Evolutionary conservation across 164 flowering plant species (phyloP).

Genomic region (Vitis rupestris): DNA sequence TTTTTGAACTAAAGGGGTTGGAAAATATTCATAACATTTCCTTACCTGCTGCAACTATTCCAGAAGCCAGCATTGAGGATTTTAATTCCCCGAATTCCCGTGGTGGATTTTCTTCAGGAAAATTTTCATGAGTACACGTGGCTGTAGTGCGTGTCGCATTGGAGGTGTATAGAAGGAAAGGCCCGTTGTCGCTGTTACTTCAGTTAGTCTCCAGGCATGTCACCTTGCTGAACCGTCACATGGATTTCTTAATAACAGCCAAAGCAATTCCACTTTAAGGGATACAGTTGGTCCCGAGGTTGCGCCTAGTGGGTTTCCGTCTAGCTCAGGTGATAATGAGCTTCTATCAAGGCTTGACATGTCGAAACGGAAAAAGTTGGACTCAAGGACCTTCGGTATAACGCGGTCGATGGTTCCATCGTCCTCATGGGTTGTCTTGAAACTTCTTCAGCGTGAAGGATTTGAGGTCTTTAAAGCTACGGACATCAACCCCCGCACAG

Average conservation of each 20-base stretch:
- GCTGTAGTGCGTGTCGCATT: too few relatives aligned
- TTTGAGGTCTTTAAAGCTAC: constrained; percentile 38
- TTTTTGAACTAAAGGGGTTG: constrained; percentile 78
- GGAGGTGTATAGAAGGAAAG: too few relatives aligned
- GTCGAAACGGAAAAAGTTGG: too few relatives aligned
- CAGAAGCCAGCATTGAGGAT: constrained; percentile 66
- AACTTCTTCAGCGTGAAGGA: too few relatives aligned
- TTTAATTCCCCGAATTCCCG: constrained; percentile 61
- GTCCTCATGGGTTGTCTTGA: too few relatives aligned
- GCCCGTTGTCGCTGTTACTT: too few relatives aligned
- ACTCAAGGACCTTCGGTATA: too few relatives aligned
- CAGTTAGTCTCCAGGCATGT: too few relatives aligned
- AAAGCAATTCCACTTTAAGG: background rate
- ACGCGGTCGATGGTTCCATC: too few relatives aligned
- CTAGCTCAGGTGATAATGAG: background rate
- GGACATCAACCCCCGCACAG: constrained; percentile 69
- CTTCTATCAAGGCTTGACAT: too few relatives aligned
- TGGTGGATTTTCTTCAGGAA: constrained; percentile 69
- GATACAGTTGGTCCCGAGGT: constrained; percentile 1
- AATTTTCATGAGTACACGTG: too few relatives aligned
- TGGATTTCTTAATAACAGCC: background rate
- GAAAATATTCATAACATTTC: constrained; percentile 26
- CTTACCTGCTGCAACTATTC: constrained; percentile 46
- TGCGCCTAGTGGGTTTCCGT: constrained; percentile 7
- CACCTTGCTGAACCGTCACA: too few relatives aligned